Evolutionary conservation across 495 filamentous ascomycete species (phyloP).

Genomic region (Cercophora scortea): DNA sequence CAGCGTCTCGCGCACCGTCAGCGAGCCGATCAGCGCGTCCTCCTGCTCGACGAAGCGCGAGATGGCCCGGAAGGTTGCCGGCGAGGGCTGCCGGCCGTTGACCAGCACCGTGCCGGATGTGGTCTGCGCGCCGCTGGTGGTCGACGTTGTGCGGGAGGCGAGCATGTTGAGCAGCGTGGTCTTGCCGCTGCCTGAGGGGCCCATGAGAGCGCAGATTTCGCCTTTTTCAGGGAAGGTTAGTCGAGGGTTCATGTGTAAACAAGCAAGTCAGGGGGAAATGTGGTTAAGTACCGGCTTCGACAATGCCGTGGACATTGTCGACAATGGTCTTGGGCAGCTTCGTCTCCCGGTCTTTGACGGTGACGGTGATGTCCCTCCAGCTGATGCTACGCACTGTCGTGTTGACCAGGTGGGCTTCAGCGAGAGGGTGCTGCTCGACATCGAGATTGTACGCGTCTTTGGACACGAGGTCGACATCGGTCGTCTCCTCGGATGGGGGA

Average conservation of each 20-base stretch:
- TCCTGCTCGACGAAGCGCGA: constrained; percentile 78
- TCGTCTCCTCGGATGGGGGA: constrained; percentile 3
- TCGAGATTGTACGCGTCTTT: constrained; percentile 9
- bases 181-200: constrained; percentile 68
- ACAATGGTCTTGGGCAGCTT: constrained; percentile 50
- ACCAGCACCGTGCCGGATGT: constrained; percentile 44
- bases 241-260: background rate
- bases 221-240: constrained; percentile 32
- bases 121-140: constrained; percentile 23
- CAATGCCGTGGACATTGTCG: constrained; percentile 41
- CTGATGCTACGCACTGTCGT: constrained; percentile 38
- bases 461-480: constrained; percentile 4
- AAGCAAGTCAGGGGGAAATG: background rate
- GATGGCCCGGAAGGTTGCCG: constrained; percentile 38
- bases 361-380: constrained; percentile 57
- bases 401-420: constrained; percentile 28
- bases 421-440: constrained; percentile 15
- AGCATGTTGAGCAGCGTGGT: constrained; percentile 71
- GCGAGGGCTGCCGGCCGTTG: constrained; percentile 42
- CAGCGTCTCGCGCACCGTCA: constrained; percentile 72
- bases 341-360: constrained; percentile 60
- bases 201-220: constrained; percentile 69
- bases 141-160: constrained; percentile 55
- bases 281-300: constrained; percentile 36
- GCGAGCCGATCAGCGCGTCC: constrained; percentile 68